Evolutionary conservation across 139 green algal genomes (phyloP).

Genomic region (Chlamydomonas sp.): DNA sequence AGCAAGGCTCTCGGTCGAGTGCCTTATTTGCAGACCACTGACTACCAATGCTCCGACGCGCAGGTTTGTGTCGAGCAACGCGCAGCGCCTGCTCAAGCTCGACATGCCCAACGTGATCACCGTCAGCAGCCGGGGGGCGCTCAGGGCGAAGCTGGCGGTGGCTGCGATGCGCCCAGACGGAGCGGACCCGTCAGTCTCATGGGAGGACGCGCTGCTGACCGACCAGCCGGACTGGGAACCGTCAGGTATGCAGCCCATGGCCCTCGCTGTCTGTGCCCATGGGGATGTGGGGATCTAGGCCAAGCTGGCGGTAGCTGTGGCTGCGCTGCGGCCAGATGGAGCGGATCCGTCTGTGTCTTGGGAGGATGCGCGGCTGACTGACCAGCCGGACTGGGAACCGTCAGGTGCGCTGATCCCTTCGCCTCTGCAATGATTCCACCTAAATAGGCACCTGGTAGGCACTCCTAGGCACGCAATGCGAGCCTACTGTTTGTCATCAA

Average conservation of each 20-base stretch:
- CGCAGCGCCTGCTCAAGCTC: conserved; percentile 32
- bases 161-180: too few species aligned
- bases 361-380: conserved; percentile 37
- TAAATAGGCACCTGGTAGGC: conserved; percentile 26
- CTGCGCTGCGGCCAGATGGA: too few species aligned
- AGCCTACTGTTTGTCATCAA: too few species aligned
- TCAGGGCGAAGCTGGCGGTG: conserved; percentile 40
- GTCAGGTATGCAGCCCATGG: too few species aligned
- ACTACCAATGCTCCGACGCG: too few species aligned
- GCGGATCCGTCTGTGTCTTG: too few species aligned
- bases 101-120: conserved; percentile 36
- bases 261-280: conserved; percentile 35
- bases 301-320: too few species aligned
- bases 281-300: conserved; percentile 29
- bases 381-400: conserved; percentile 40
- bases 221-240: conserved; percentile 38
- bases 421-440: conserved; percentile 32
- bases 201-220: conserved; percentile 37
- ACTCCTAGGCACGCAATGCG: too few species aligned
- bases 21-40: too few species aligned
- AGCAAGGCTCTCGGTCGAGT: too few species aligned
- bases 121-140: conserved; percentile 26
- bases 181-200: too few species aligned
- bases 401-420: too few species aligned
- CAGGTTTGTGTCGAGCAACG: conserved; percentile 75